phyloP scores from a whole-genome alignment of 495 filamentous ascomycete species.

The Penicillium nucicola region DNA sequence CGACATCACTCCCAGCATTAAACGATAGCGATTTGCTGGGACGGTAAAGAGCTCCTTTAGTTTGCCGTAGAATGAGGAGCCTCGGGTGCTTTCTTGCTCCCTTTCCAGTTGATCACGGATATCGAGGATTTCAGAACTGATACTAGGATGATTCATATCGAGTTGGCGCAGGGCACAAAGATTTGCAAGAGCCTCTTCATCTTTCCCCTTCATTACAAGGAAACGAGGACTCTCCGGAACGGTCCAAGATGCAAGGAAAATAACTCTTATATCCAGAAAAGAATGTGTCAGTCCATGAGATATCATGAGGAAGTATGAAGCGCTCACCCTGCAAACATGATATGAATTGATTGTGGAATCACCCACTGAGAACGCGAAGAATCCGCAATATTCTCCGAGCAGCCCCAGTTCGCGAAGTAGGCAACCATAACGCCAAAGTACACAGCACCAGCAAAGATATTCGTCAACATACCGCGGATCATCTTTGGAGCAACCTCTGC shows the following conservation, averaged over 20 bases:
- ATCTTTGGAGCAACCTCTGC: slow-evolving; percentile 54
- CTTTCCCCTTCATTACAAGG: background rate
- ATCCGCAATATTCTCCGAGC: slow-evolving; percentile 1
- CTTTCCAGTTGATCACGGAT: background rate
- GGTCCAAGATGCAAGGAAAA: slow-evolving; percentile 3
- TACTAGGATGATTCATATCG: background rate
- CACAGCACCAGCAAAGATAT: slow-evolving; percentile 8
- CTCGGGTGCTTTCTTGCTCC: slow-evolving; percentile 3
- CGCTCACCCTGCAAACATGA: slow-evolving; percentile 5
- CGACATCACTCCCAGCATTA: slow-evolving; percentile 4
- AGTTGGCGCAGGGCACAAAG: slow-evolving; percentile 1
- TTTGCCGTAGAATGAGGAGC: slow-evolving; percentile 2
- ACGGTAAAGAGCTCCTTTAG: slow-evolving; percentile 1
- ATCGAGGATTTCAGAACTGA: background rate
- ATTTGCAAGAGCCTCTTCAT: background rate
- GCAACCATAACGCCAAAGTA: slow-evolving; percentile 2
- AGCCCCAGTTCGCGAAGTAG: slow-evolving; percentile 5
- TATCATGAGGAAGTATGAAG: background rate
- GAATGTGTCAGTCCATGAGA: background rate
- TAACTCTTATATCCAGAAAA: background rate
- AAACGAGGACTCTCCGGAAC: slow-evolving; percentile 3
- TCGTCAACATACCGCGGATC: slow-evolving; percentile 39
- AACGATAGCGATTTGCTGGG: slow-evolving; percentile 2
- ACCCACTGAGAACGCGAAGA: slow-evolving; percentile 6
- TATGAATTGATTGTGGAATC: slow-evolving; percentile 1